Conservation (phyloP, 1,139 yeast species). For the Yamadazyma trypodendri region DNA sequence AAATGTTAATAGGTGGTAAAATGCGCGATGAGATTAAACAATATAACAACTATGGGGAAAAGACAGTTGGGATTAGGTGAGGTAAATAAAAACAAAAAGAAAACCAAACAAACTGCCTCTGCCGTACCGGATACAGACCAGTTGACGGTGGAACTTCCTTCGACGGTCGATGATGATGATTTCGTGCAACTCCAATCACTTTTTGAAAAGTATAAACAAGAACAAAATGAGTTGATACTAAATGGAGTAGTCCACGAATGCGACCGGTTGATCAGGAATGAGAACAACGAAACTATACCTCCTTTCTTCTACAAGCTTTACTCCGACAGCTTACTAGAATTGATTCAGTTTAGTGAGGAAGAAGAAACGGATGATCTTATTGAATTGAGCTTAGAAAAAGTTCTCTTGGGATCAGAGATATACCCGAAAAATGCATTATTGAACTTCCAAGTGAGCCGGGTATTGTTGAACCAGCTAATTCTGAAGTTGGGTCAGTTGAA, state of each 20-base stretch:
- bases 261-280: conserved; percentile 68
- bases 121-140: conserved; percentile 26
- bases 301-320: conserved; percentile 71
- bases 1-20: too few species aligned
- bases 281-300: conserved; percentile 34
- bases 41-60: conserved; percentile 59
- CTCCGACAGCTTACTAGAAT: conserved; percentile 67
- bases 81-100: conserved; percentile 52
- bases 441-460: conserved; percentile 53
- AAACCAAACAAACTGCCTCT: conserved; percentile 29
- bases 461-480: conserved; percentile 58
- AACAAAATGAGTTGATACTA: conserved; percentile 61
- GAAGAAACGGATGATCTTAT: conserved; percentile 34
- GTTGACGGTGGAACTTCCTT: conserved; percentile 68
- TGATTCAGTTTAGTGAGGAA: conserved; percentile 53
- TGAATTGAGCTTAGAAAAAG: conserved; percentile 70
- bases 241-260: conserved; percentile 92
- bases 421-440: conserved; percentile 47
- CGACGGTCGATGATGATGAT: conserved; percentile 73
- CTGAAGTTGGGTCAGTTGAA: conserved; percentile 34
- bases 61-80: conserved; percentile 84
- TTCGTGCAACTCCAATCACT: conserved; percentile 69
- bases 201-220: conserved; percentile 57
- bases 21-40: too few species aligned
- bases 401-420: conserved; percentile 55